Evolutionary conservation across 257 asterid genomes (phyloP), one percentile per base, ranked within the genome.

Genomic region (Echites panduratus): DNA sequence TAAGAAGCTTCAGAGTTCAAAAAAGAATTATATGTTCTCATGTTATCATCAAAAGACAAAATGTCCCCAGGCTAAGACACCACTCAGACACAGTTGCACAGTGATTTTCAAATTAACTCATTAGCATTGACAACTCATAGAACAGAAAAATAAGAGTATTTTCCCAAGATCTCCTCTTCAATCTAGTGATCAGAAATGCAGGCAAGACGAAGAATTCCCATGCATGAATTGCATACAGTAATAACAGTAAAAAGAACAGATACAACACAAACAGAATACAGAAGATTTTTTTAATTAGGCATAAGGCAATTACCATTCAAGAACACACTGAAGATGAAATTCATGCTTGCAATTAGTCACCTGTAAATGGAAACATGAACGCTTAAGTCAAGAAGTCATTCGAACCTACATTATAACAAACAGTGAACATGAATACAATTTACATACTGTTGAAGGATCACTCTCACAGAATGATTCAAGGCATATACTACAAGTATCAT

Each of bases 401-500:
- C 82, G 24, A 71, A 59, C 17, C 61, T 12, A 47, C 38, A 17
- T 19, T 24, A 67, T 0, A 47, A 56, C 54, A 22, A 11, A 54
- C 52, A 35, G 12, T 57, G 45, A 47, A 20, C 52, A 38, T 35
- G 49, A 64, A 64, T 58, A 11, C 8, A 38, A 38, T 61, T 20
- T 27, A 79, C 90, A 50, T 73, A 93, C 97, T 1, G 97, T 76
- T 5, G 96, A 89, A 73, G 98, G 97, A 53, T 90, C 95, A 40
- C 79, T 92, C 45, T 90, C 95, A 78, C 86, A 79, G 78, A 93
- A 93, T 9, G 71, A 92, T 79, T 93, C 98, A 35, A 93, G 97
- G 77, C 98, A 93, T 80, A 93, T 90, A 84, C 98, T 90, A 85
- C 98, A 92, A 83, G 96, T 79, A 83, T 90, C 98, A 81, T 92